Evolutionary conservation across 345 rosid species (phyloP), one percentile per base, ranked within the genome.

Genomic region (Hibiscus trionum): DNA sequence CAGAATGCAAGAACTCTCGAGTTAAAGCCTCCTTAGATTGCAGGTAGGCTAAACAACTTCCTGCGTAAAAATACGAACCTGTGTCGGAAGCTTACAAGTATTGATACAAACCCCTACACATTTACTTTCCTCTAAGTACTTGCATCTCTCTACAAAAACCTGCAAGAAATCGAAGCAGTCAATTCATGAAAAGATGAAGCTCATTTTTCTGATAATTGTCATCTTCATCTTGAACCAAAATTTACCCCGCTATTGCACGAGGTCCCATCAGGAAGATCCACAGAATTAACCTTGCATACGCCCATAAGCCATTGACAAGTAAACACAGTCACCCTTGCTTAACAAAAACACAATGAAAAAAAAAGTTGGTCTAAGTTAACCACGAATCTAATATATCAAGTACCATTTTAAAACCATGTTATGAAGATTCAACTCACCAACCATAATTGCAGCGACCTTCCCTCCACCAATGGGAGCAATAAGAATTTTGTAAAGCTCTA

Each of bases 271-370:
- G 88, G 87, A 78, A 91, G 91, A 66, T 91, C 93, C n/a, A 94
- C 80, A 44, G 88, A 75, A 67, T 88, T 90, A 68, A 91, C 91
- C 11, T 71, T 78, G 85, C 88, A 84, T 42, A 73, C 73, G 26
- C 98, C 98, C 96, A 91, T 91, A 1, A 94, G 93, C 98, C 98
- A 94, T 75, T 88, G 96, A 81, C 98, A 94, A 42, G 96, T 94
- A 77, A 91, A 37, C 21, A 78, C 88, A 33, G 96, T 91, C 76
- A 86, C 96, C 78, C 97, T 90, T 26, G 98, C 97, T 94, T 77
- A 76, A 71, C 26, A 58, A 58, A 15, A 35, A 24, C 2, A 24
- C 3, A 21, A 0, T 19, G 61, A 66, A 3, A 17, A 15, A 2
- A 8, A 62, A 17, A 37, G 39, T 26, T 15, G 3, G 0, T 1